Evolutionary conservation across 176 grass and related monocot genomes (phyloP), one percentile per base, ranked within the genome.

Genomic region (Pontederia paniculata): DNA sequence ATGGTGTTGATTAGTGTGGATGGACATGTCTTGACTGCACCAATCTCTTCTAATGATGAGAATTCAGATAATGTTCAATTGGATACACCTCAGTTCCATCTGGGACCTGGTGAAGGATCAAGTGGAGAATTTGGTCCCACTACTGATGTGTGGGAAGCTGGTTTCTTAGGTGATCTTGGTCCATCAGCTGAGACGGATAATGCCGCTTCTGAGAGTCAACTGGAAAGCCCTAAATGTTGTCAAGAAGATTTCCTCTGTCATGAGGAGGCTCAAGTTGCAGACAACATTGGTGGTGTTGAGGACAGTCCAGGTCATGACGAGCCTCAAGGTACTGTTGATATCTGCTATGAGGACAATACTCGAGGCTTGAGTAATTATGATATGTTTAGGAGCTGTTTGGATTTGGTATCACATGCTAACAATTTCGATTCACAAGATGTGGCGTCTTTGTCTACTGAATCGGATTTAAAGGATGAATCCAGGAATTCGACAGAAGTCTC

Each of bases 1-100:
- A 83, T 98, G 73, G 83, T 98, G 54, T 79, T 98, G 69, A 62
- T 98, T 53, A 98, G 87, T 68, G 81, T 98, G 42, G 88, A 98
- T 17, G 94, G 94, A n/a, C 84, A 82, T 78, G 76, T 98, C 42
- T 84, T 98, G 48, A 98, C 83, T 23, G 94, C 94, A 0, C 94
- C 94, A 44, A 81, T 98, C 66, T 91, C 78, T 62, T 88, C 78
- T 21, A 72, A 62, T 2, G 80, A 98, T 69, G 78, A 77, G 50
- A 47, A 57, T 17, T 65, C 71, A 20, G 66, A 80, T 10, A 73
- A 80, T 77, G 73, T 98, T 74, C 83, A 97, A 54, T 70, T 97
- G 46, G 67, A 77, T 64, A 78, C 83, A 2, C 94, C 87, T 0
- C 94, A 93, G 55, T 98, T 98, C 62, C 94, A 93, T 65, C 66